Evolutionary conservation across 805 yeast species (phyloP), one percentile per base, ranked within the genome.

Genomic region (Tetrapisispora taiwanensis): DNA sequence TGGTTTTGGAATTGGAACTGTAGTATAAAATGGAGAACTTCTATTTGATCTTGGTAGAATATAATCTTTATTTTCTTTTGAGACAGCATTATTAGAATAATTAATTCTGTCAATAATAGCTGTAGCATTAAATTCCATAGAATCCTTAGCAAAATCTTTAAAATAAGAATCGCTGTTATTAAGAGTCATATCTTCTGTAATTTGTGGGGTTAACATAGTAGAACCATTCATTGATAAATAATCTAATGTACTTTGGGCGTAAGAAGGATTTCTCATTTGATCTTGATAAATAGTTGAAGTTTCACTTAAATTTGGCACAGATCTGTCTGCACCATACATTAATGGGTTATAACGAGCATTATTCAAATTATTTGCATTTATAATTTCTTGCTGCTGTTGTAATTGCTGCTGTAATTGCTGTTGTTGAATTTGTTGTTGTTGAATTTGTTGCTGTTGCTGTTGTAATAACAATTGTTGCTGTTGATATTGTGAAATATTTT

Each of bases 1-100:
- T 54, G 58, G 42, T 51, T 56, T 26, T 14, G 68, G 68, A 2
- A 61, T 56, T 1, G 68, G 68, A 7, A 63, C 66, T 27, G 53
- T 53, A 14, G 63, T 54, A 47, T 51, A 58, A 40, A 53, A 62
- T 1, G 68, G 67, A 8, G 67, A 62, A 42, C 54, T 54, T 19
- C 19, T 31, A 19, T 42, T 19, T 1, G 32, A 36, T 36, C 41
- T 36, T 31, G 45, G 45, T 26, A 42, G 36, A 26, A 42, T 36
- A 12, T 18, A 36, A 31, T 42, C 45, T 20, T 18, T 36, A 27
- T 34, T 17, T 6, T 33, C 32, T 14, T 31, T 31, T 4, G 22
- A 20, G 8, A 22, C 22, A 8, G 35, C 35, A 30, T 38, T 30
- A 10, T 38, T 38, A 3, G 27, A 22, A 7, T 32, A 24, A 24